Conservation (phyloP, 78 protist genomes). For the Pelomyxa schiedti region DNA sequence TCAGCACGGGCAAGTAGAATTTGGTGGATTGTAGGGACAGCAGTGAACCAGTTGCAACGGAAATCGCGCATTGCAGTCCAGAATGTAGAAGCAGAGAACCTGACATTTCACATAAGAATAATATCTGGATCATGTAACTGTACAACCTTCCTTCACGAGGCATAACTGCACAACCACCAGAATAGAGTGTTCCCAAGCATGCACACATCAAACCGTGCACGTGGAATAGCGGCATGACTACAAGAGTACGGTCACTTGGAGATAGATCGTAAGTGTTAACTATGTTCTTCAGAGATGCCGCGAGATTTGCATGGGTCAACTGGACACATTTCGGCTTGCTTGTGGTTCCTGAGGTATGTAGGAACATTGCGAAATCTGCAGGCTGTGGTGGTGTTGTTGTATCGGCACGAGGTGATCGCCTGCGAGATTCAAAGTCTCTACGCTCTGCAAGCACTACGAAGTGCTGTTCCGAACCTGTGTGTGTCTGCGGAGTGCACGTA, state of each 20-base stretch:
- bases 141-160: constrained; percentile 7
- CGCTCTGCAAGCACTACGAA: background rate
- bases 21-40: constrained; percentile 74
- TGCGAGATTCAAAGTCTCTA: too few relatives aligned
- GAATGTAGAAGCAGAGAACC: constrained; percentile 49
- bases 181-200: constrained; percentile 23
- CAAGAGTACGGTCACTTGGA: constrained; percentile 26
- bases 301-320: constrained; percentile 47
- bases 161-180: constrained; percentile 41
- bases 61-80: constrained; percentile 37
- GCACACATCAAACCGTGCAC: constrained; percentile 71
- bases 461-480: background rate
- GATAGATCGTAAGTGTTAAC: constrained; percentile 25
- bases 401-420: background rate
- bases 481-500: constrained; percentile 1
- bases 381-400: constrained; percentile 11
- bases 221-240: constrained; percentile 67
- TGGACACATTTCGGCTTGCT: constrained; percentile 76
- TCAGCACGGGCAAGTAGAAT: constrained; percentile 27
- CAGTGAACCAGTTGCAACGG: constrained; percentile 58
- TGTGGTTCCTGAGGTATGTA: constrained; percentile 74
- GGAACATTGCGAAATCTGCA: constrained; percentile 50
- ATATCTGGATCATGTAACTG: too few relatives aligned
- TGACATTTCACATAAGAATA: background rate
- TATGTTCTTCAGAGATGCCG: constrained; percentile 30